phyloP scores from a whole-genome alignment of 1,284 basidiomycete genomes.

The Moesziomyces sp. region DNA sequence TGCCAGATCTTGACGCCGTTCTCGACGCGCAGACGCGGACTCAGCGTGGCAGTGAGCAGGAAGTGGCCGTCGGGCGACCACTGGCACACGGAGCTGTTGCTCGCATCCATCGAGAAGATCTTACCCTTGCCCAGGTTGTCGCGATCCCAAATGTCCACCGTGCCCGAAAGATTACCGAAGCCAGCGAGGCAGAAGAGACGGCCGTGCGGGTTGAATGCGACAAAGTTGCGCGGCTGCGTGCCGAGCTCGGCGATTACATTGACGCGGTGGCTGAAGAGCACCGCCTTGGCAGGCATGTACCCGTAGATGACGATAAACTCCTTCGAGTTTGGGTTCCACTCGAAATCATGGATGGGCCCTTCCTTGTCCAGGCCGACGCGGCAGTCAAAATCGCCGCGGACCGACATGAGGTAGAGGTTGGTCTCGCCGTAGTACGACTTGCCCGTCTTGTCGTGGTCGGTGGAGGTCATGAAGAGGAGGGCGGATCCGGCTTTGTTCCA shows the following conservation, averaged over 20 bases:
- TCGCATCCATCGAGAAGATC: constrained; percentile 86
- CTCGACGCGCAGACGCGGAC: constrained; percentile 92
- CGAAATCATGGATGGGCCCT: constrained; percentile 95
- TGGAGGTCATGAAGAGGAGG: constrained; percentile 85
- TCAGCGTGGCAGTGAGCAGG: constrained; percentile 91
- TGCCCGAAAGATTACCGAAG: constrained; percentile 95
- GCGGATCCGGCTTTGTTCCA: constrained; percentile 89
- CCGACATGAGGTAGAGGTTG: constrained; percentile 88
- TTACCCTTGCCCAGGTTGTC: constrained; percentile 78
- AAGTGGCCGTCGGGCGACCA: constrained; percentile 95
- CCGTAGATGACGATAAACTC: constrained; percentile 97
- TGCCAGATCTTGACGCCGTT: constrained; percentile 98
- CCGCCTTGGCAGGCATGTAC: constrained; percentile 94
- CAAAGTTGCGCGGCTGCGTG: constrained; percentile 86
- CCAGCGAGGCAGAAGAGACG: constrained; percentile 88
- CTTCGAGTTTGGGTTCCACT: constrained; percentile 92
- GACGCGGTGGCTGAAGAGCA: constrained; percentile 90
- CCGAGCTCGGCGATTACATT: constrained; percentile 91
- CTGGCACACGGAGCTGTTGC: constrained; percentile 91
- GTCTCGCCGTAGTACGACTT: constrained; percentile 99
- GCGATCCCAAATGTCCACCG: constrained; percentile 90
- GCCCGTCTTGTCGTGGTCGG: constrained; percentile 95
- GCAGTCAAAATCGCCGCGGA: constrained; percentile 96
- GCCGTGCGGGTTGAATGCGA: constrained; percentile 94
- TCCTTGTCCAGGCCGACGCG: constrained; percentile 93